These are phyloP conservation scores for Collybia nuda DNA, from an alignment of 768 basidiomycete species.

Conservation along the genomic window DNA sequence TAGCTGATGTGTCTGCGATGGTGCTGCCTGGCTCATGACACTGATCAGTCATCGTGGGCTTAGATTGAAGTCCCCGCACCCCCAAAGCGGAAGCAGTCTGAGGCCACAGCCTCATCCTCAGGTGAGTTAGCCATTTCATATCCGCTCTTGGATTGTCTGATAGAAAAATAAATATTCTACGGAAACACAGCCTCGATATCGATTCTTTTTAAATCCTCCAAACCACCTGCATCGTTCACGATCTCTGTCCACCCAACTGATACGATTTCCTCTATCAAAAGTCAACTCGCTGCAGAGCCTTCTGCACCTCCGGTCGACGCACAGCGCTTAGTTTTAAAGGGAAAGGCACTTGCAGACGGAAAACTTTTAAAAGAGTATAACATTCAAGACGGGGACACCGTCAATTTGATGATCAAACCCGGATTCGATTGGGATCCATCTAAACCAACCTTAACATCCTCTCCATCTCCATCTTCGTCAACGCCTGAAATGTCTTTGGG, in stretches of 20 bases:
- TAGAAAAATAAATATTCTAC: slow-evolving; percentile 1
- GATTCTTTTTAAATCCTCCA: slow-evolving; percentile 88
- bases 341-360: slow-evolving; percentile 87
- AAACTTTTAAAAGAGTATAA: slow-evolving; percentile 92
- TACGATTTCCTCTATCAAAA: slow-evolving; percentile 78
- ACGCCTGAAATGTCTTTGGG: slow-evolving; percentile 10
- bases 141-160: not conserved
- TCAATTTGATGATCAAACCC: slow-evolving; percentile 88
- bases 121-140: slow-evolving; percentile 23
- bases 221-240: slow-evolving; percentile 77
- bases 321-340: slow-evolving; percentile 89
- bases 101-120: slow-evolving; percentile 29
- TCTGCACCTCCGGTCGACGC: slow-evolving; percentile 75
- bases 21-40: slow-evolving; percentile 4
- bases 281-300: slow-evolving; percentile 63
- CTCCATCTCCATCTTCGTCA: slow-evolving; percentile 19
- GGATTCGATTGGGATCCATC: slow-evolving; percentile 65
- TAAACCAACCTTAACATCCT: slow-evolving; percentile 26
- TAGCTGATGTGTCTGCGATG: slow-evolving; percentile 15
- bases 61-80: slow-evolving; percentile 26
- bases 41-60: slow-evolving; percentile 1
- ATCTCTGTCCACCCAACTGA: slow-evolving; percentile 80
- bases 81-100: slow-evolving; percentile 46
- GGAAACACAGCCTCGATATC: slow-evolving; percentile 46
- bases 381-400: slow-evolving; percentile 74